Base-by-base conservation (phyloP, 371 early-diverging fungal genomes). In the Sporodiniella umbellata region DNA sequence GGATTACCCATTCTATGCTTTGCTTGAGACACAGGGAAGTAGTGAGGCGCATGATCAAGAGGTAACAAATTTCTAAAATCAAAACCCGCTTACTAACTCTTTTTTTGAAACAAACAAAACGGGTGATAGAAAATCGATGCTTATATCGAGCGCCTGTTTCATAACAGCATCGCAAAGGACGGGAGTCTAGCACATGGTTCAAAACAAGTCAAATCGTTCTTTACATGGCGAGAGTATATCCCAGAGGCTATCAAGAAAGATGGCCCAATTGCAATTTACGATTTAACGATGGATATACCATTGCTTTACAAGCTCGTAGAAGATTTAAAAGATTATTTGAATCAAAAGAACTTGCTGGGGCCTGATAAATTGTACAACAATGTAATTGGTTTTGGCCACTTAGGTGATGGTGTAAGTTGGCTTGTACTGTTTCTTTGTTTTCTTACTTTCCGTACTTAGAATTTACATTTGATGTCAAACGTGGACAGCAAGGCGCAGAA, bases 391-490 rank as follows among this genome's bases (percentile, higher is more conserved):
- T 96, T 88, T 71, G 98, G 97, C n/a, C 92, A 93, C 59, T 73
- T 93, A 30, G 92, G 93, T 4, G 92, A 93, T 69, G 87, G 81
- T 57, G 54, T 55, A 68, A 49, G 71, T 66, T 24, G 62, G 39
- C 6, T 17, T 22, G 3, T 30, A 7, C 24, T 18, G n/a, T 12
- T 45, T 11, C 8, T 21, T 14, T 31, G n/a, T 21, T 46, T 1
- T 40, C 22, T 23, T 46, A 15, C 44, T 90, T 51, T 91, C 91
- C 56, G 48, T 93, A 37, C 92, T 91, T 90, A 75, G 81, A 98
- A 98, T 66, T 57, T 97, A 56, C 98, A 98, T 66, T 68, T 98
- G 43, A 95, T 92, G 59, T 81, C 93, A 5, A 88, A 85, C 12
- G 70, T 87, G 5, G 66, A 77, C 11, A 53, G 53, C 12, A 79